These are phyloP conservation scores for Cercospora nicotianae DNA, from an alignment of 2,329 filamentous ascomycete species.

Conservation along the genomic window DNA sequence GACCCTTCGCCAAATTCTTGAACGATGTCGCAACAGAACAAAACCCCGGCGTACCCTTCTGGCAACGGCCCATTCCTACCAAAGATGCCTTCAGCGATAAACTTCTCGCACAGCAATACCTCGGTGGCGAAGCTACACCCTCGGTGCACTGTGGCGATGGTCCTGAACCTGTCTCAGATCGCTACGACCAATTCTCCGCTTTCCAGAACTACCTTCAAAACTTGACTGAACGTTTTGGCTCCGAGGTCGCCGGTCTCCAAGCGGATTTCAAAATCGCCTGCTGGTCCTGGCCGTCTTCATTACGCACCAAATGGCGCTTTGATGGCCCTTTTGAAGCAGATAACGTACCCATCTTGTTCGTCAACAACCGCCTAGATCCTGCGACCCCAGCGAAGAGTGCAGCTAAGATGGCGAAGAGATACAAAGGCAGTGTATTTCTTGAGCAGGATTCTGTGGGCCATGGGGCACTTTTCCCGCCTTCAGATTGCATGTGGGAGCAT, in stretches of 20 bases:
- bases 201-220: conserved; percentile 22
- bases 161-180: conserved; percentile 16
- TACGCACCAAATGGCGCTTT: conserved; percentile 28
- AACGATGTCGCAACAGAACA: conserved; percentile 18
- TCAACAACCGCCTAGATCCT: conserved; percentile 35
- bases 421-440: conserved; percentile 34
- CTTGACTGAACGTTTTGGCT: conserved; percentile 23
- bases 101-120: conserved; percentile 22
- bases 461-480: conserved; percentile 31
- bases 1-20: conserved; percentile 24
- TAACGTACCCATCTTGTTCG: conserved; percentile 25
- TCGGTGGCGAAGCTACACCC: conserved; percentile 23
- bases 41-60: conserved; percentile 24
- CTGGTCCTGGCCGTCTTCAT: conserved; percentile 26
- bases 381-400: conserved; percentile 39
- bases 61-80: conserved; percentile 23
- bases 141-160: conserved; percentile 27
- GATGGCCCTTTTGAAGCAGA: conserved; percentile 22
- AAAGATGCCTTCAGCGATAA: conserved; percentile 26
- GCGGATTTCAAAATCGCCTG: conserved; percentile 29
- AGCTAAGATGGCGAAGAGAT: conserved; percentile 39
- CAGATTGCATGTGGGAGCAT: conserved; percentile 32
- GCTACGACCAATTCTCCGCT: conserved; percentile 14
- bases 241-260: conserved; percentile 21
- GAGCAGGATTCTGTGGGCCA: conserved; percentile 39